phyloP scores from a whole-genome alignment of 495 filamentous ascomycete genomes.

The Cercophora samala region DNA sequence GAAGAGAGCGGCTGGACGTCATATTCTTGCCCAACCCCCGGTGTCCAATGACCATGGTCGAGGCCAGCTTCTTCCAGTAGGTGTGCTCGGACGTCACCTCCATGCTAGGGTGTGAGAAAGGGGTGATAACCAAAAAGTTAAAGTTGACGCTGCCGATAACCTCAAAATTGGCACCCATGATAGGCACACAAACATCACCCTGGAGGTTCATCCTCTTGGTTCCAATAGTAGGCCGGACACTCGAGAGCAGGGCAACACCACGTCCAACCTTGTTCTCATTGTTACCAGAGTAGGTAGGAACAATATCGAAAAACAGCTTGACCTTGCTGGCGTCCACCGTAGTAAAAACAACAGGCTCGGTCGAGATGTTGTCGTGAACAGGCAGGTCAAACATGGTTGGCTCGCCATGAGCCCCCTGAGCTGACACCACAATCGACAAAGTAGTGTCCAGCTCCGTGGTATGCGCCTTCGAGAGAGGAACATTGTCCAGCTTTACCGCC shows the following conservation, averaged over 20 bases:
- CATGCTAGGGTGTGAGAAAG: constrained; percentile 92
- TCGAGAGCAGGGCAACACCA: constrained; percentile 83
- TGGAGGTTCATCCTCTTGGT: constrained; percentile 76
- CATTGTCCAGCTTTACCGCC: constrained; percentile 83
- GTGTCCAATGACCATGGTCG: constrained; percentile 90
- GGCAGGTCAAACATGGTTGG: constrained; percentile 87
- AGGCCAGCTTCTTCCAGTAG: constrained; percentile 76
- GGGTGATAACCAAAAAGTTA: constrained; percentile 93
- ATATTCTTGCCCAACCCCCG: constrained; percentile 92
- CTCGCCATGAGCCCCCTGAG: constrained; percentile 79
- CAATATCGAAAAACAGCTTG: constrained; percentile 88
- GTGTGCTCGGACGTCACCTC: constrained; percentile 82
- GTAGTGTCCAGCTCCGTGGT: constrained; percentile 91
- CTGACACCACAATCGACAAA: constrained; percentile 87
- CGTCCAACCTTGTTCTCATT: constrained; percentile 86
- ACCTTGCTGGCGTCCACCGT: constrained; percentile 75
- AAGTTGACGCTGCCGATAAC: constrained; percentile 94
- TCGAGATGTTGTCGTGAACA: constrained; percentile 87
- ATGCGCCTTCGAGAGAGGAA: constrained; percentile 82
- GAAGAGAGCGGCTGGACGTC: constrained; percentile 72
- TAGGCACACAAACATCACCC: constrained; percentile 89
- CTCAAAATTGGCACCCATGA: constrained; percentile 76
- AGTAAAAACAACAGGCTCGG: constrained; percentile 86
- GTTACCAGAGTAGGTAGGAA: constrained; percentile 94
- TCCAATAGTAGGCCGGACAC: constrained; percentile 75